Evolutionary conservation across 768 basidiomycete species (phyloP).

Genomic region (Lactarius evosmus): DNA sequence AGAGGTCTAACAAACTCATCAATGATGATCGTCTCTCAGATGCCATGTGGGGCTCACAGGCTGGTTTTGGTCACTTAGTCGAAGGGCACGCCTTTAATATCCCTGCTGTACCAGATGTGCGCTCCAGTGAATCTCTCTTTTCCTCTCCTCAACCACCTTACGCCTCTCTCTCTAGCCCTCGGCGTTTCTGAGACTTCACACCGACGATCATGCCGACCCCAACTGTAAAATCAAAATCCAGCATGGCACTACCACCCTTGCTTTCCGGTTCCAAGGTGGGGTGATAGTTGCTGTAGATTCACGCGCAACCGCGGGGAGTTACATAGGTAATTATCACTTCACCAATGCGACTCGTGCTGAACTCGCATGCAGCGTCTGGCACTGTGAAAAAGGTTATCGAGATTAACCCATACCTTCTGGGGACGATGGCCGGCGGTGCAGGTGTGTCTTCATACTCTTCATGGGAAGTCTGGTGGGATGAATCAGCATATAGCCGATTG

Average conservation of each 20-base stretch:
- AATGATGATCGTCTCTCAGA: conserved; percentile 66
- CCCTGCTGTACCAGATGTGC: conserved; percentile 73
- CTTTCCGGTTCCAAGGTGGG: conserved; percentile 94
- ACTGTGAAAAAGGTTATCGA: conserved; percentile 99
- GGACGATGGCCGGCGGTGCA: conserved; percentile 99
- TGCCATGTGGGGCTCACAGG: conserved; percentile 77
- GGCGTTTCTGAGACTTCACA: conserved; percentile 87
- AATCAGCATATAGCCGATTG: conserved; percentile 66
- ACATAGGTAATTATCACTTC: conserved; percentile 65
- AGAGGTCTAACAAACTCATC: conserved; percentile 46
- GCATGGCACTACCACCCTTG: conserved; percentile 97
- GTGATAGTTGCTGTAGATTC: conserved; percentile 99
- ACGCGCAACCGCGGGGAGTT: conserved; percentile 93
- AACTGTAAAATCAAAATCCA: conserved; percentile 96
- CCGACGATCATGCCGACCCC: conserved; percentile 93
- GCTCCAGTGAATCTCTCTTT: conserved; percentile 32
- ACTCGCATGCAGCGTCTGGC: conserved; percentile 65
- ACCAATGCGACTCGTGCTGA: not conserved
- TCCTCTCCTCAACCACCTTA: not conserved
- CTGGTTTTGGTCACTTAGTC: conserved; percentile 73
- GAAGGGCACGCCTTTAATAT: conserved; percentile 72
- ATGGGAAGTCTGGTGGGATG: not conserved
- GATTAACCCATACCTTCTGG: conserved; percentile 98
- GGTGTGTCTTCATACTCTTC: conserved; percentile 46
- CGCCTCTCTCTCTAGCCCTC: conserved; percentile 59